Evolutionary conservation across 352 stramenopile species (phyloP), one percentile per base, ranked within the genome.

Genomic region (Globisporangium cystogenes): DNA sequence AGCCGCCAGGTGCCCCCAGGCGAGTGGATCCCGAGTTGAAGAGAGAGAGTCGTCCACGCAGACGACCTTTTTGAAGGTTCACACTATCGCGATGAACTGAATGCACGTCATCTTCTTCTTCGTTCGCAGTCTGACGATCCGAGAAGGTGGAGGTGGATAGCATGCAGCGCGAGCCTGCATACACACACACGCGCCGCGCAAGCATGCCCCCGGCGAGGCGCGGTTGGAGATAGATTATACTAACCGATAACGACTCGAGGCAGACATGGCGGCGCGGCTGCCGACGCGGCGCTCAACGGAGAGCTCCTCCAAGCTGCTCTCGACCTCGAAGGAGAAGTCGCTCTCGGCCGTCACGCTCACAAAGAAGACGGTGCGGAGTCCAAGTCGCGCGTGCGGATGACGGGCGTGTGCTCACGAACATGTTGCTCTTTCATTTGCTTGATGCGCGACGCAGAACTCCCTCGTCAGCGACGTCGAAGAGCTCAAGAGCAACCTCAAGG

Each of bases 401-500:
- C n/a, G n/a, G n/a, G n/a, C n/a, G n/a, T n/a, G n/a, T n/a, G n/a
- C n/a, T n/a, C n/a, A n/a, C n/a, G n/a, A n/a, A n/a, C n/a, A n/a
- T n/a, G n/a, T n/a, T n/a, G n/a, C 26, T 5, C 26, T 29, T 29
- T 2, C 2, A 29, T 29, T 2, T 29, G 26, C 26, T 36, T n/a
- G n/a, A n/a, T n/a, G n/a, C n/a, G n/a, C n/a, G n/a, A n/a, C n/a
- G 21, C 35, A 87, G 73, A 84, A 75, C 44, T 64, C 64, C 8
- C 53, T 87, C 10, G 68, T 67, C 11, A 68, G 53, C 20, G 71
- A 87, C 48, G 64, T 84, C 1, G 73, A 84, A 68, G 68, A 68
- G 53, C 55, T 84, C 46, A 82, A 79, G 53, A 81, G 60, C 53
- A 74, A 81, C 42, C 60, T 87, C 36, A 66, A 80, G 52, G 74